These are phyloP conservation scores for Acidomyces sp. DNA, from an alignment of 495 filamentous ascomycete genomes.

Conservation along the genomic window DNA sequence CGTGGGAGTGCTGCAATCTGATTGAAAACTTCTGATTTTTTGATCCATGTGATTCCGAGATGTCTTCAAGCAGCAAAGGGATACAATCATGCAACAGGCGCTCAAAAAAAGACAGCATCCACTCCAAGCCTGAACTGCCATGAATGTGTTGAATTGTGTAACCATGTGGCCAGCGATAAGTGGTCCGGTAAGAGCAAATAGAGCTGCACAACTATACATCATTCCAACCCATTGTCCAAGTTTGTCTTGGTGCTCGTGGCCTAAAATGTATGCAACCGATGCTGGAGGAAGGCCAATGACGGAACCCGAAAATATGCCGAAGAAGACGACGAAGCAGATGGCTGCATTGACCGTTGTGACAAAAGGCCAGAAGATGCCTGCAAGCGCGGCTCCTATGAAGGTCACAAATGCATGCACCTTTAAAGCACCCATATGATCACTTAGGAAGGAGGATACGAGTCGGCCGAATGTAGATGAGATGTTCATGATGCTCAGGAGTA, in stretches of 20 bases:
- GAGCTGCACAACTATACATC: conserved; percentile 30
- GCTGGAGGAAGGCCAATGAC: conserved; percentile 34
- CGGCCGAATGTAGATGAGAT: conserved; percentile 29
- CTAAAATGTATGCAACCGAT: conserved; percentile 30
- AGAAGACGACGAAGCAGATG: conserved; percentile 31
- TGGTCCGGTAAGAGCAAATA: conserved; percentile 30
- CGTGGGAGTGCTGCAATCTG: no score
- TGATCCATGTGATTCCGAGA: no score
- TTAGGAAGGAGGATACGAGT: conserved; percentile 21
- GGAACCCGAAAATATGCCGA: conserved; percentile 30
- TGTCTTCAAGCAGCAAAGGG: not conserved
- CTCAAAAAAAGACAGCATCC: conserved; percentile 21
- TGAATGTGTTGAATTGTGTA: conserved; percentile 16
- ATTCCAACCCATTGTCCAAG: conserved; percentile 37
- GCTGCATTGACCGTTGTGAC: conserved; percentile 19
- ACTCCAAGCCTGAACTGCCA: conserved; percentile 27
- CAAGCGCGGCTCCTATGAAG: conserved; percentile 24
- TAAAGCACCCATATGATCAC: conserved; percentile 26
- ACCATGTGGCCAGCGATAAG: conserved; percentile 30
- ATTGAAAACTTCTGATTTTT: no score
- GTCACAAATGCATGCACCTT: conserved; percentile 29
- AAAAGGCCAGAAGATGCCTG: conserved; percentile 28
- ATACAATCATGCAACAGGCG: not conserved
- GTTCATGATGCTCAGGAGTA: conserved; percentile 34
- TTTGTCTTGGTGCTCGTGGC: conserved; percentile 16